Evolutionary conservation across 2,329 filamentous ascomycete species (phyloP).

Genomic region (Diaporthe helianthi): DNA sequence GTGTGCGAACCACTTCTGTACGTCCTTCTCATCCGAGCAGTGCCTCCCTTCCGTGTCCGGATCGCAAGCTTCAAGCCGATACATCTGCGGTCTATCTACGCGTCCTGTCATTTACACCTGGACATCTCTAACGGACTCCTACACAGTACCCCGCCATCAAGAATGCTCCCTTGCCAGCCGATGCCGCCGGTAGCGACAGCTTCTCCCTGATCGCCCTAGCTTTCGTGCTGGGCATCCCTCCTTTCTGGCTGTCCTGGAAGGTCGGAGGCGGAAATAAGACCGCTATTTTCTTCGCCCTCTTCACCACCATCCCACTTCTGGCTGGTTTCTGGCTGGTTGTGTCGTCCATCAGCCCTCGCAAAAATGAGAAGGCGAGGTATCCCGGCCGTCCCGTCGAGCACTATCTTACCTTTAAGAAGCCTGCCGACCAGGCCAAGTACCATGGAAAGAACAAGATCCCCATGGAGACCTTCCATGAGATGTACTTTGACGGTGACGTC

Average conservation of each 20-base stretch:
- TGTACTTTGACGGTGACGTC: conserved; percentile 95
- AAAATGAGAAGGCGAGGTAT: conserved; percentile 88
- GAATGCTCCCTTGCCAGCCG: conserved; percentile 92
- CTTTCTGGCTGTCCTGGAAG: conserved; percentile 83
- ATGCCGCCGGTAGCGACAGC: conserved; percentile 80
- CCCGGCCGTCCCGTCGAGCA: conserved; percentile 88
- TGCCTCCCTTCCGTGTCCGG: not conserved
- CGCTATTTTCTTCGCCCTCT: conserved; percentile 81
- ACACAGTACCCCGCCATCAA: conserved; percentile 86
- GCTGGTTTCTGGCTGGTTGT: conserved; percentile 81
- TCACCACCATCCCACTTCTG: conserved; percentile 81
- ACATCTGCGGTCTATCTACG: not conserved
- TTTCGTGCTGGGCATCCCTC: conserved; percentile 72
- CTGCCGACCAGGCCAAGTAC: conserved; percentile 69
- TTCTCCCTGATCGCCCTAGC: conserved; percentile 87
- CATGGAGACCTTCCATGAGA: conserved; percentile 94
- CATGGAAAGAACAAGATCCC: conserved; percentile 81
- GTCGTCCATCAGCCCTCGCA: conserved; percentile 83
- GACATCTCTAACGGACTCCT: conserved; percentile 11
- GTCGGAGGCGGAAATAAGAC: conserved; percentile 87
- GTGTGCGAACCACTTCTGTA: conserved; percentile 63
- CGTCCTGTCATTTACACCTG: no score
- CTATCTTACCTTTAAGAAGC: conserved; percentile 84
- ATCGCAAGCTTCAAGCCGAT: not conserved
- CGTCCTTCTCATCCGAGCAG: conserved; percentile 38